phyloP scores from a whole-genome alignment of 768 basidiomycete genomes.

The Sutorius australiensis region DNA sequence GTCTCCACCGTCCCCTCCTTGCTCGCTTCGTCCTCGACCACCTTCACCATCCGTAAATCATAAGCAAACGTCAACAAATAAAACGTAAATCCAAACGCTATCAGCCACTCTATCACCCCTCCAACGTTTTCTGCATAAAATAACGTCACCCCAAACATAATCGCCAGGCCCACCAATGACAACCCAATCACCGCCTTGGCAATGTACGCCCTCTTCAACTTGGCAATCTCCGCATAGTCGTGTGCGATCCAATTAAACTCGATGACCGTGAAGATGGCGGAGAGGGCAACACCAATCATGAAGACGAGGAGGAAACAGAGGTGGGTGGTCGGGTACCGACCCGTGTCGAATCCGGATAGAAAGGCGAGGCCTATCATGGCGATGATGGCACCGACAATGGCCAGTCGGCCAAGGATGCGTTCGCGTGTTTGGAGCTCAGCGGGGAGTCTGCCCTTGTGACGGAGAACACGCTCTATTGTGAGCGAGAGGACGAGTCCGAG shows the following conservation, averaged over 20 bases:
- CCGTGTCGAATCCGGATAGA: constrained; percentile 69
- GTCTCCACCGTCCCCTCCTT: constrained; percentile 6
- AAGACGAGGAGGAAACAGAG: constrained; percentile 65
- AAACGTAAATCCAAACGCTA: constrained; percentile 68
- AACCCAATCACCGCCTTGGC: constrained; percentile 59
- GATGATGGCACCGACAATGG: constrained; percentile 56
- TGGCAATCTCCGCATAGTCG: constrained; percentile 43
- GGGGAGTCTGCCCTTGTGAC: constrained; percentile 65
- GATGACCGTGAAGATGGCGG: constrained; percentile 68
- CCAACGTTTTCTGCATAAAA: constrained; percentile 45
- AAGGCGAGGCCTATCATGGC: constrained; percentile 65
- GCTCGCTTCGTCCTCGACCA: neutral
- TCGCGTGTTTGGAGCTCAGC: constrained; percentile 58
- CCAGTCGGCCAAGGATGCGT: constrained; percentile 49
- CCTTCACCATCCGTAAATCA: constrained; percentile 60
- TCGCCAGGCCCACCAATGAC: constrained; percentile 55
- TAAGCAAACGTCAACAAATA: constrained; percentile 71
- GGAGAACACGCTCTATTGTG: constrained; percentile 55
- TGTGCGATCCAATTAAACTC: constrained; percentile 69
- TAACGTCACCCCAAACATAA: constrained; percentile 58
- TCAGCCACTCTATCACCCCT: constrained; percentile 72
- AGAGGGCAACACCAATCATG: constrained; percentile 66
- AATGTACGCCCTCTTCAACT: constrained; percentile 52
- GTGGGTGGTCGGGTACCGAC: constrained; percentile 49
- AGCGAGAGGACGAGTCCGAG: constrained; percentile 59